Base-by-base conservation (phyloP, 768 basidiomycete species). In the Auriscalpium microsporum region DNA sequence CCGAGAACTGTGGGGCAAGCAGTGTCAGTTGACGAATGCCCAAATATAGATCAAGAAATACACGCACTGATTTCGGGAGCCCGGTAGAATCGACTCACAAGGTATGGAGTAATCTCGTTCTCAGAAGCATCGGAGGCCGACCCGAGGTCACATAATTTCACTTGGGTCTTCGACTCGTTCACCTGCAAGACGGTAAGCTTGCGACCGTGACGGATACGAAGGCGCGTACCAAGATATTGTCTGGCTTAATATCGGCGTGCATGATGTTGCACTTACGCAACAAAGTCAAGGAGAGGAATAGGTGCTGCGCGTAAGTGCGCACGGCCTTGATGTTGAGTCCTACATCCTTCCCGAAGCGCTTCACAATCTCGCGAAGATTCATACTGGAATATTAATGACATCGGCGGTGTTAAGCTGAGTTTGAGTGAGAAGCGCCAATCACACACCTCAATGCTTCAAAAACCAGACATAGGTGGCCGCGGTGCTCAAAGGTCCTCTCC, bases 231-330 rank as follows among this genome's bases (percentile, higher is more conserved):
- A 98, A 69, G 45, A 99, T 95, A 67, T 98, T 98, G 68, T 98
- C 96, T 17, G 96, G 96, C 70, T 98, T 98, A 68, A 99, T 90
- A 67, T 99, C 96, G 8, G 96, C 96, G 64, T 99, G 96, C 82
- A 97, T 96, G 56, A 98, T 83, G 61, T 89, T 92, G 56, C 84
- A 80, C 72, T 97, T 97, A 61, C 83, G 82, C 66, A 98, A 74
- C 53, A 94, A 74, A 61, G 87, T 81, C 59, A 98, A 69, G 16
- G 91, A 81, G 52, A 97, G 78, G 72, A 98, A 94, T 52, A 99
- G 83, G 66, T 99, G 96, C 62, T 95, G 91, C 34, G 96, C 86
- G 67, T 99, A 99, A n/a, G 94, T 94, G 62, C 95, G 83, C n/a
- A 99, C 96, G 50, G 96, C 96, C 62, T 86, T 83, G 64, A 98